Percentiles rank a stretch among this genome's conserved stretches.
Evolutionary conservation across 768 basidiomycete genomes (phyloP).

Genomic region (Leccinum ochraceum): DNA sequence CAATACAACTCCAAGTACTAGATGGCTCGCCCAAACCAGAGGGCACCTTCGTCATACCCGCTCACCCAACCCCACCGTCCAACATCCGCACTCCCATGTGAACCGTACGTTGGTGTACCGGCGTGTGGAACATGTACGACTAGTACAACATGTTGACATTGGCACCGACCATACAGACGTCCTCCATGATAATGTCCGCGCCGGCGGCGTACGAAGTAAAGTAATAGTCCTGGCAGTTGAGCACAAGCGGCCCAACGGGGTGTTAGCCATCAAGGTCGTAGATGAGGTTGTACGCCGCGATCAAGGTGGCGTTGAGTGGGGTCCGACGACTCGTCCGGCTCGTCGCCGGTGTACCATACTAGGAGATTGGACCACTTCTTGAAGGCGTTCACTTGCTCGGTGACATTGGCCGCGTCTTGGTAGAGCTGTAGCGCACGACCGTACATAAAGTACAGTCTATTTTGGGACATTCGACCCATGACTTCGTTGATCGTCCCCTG

Average conservation of each 20-base stretch:
- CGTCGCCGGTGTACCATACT: constrained; percentile 72
- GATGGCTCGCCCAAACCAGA: too few species aligned
- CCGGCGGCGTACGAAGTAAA: constrained; percentile 61
- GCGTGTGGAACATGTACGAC: constrained; percentile 58
- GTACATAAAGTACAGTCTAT: constrained; percentile 70
- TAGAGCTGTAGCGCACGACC: constrained; percentile 79
- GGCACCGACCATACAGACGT: constrained; percentile 49
- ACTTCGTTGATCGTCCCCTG: constrained; percentile 45
- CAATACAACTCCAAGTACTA: too few species aligned
- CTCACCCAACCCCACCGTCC: too few species aligned
- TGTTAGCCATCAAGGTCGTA: constrained; percentile 67
- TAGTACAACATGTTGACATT: constrained; percentile 70
- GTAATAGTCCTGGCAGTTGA: constrained; percentile 66
- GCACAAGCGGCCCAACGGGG: constrained; percentile 61
- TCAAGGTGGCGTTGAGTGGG: constrained; percentile 58
- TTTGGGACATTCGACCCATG: constrained; percentile 67
- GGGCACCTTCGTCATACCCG: too few species aligned
- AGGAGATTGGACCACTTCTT: constrained; percentile 68
- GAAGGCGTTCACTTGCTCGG: constrained; percentile 64
- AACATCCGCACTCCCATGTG: too few species aligned
- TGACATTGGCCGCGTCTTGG: constrained; percentile 58
- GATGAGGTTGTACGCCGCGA: constrained; percentile 57
- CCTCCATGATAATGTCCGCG: constrained; percentile 70
- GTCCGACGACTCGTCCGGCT: constrained; percentile 69
- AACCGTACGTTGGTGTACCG: too few species aligned